These are phyloP conservation scores for Musa troglodytarum DNA, from an alignment of 176 grass and related monocot genomes.

Conservation along the genomic window DNA sequence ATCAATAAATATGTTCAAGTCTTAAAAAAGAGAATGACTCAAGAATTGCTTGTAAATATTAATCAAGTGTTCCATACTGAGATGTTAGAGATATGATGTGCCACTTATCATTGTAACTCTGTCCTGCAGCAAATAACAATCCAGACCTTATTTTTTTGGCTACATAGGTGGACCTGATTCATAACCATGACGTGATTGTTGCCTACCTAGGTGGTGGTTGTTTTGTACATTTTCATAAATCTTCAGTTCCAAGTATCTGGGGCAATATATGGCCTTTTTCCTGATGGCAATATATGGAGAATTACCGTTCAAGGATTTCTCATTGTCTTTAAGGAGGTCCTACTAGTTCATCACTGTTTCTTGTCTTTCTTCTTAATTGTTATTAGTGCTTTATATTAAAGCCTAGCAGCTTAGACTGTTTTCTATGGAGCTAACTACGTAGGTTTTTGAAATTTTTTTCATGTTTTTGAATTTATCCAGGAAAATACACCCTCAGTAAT, in stretches of 20 bases:
- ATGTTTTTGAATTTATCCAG: constrained; percentile 31
- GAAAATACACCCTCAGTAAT: constrained; percentile 72
- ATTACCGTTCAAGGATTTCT: neutral
- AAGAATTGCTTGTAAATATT: neutral
- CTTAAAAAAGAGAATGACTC: neutral
- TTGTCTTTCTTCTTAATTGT: too few relatives aligned
- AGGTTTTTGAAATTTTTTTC: constrained; percentile 17
- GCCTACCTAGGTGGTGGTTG: neutral
- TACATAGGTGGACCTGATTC: too few relatives aligned
- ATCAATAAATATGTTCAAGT: neutral
- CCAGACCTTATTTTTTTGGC: neutral
- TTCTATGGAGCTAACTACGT: neutral
- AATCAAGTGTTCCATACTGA: neutral
- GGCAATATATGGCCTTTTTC: neutral
- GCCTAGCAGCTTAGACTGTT: neutral
- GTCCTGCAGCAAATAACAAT: neutral
- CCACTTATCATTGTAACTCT: neutral
- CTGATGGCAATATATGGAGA: neutral
- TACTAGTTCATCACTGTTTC: neutral
- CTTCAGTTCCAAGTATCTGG: neutral
- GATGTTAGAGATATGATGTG: neutral
- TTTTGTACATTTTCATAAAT: neutral
- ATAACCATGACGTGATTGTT: neutral
- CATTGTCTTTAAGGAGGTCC: neutral
- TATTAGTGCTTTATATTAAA: neutral